Base-by-base conservation (phyloP, 139 green algal genomes). In the Chlorella sp. region DNA sequence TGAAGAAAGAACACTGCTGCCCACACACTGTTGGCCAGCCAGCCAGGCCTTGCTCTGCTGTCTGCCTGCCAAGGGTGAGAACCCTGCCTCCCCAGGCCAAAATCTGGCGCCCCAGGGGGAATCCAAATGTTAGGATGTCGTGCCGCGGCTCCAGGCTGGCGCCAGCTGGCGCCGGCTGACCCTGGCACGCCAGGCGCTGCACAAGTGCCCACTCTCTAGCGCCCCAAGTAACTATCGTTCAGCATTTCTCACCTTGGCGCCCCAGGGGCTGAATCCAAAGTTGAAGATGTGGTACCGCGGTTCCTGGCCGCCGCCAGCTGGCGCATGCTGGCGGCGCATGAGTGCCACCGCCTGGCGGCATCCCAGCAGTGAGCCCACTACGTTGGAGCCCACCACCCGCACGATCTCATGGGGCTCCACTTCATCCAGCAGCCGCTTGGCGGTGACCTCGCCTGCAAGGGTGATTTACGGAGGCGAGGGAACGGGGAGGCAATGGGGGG, bases 281-380 rank as follows among this genome's bases (percentile, higher is more conserved):
- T 91, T 91, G 83, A 91, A 93, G 30, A 94, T 89, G 69, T 95
- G 94, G 42, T 94, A 94, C 2, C 11, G 7, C 5, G 88, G 91
- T 64, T 61, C 12, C 64, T n/a, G 26, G 15, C 4, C 7, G 30
- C 11, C 64, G 64, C 64, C 75, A 18, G 28, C 85, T 28, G 71
- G 40, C 19, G 69, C 66, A 34, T 91, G 88, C 90, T 96, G 93
- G 60, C 68, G 16, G 78, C 88, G 76, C 94, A 96, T 96, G 42
- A 95, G 39, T 0, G 84, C n/a, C 32, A 95, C 90, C 11, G 94
- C 94, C 78, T 89, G 92, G 26, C 76, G 86, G 86, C 86, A 89
- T 87, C 94, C 87, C 34, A 96, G 90, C 53, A 96, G 86, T 30
- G 91, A 93, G 26, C 94, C 94, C 3, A 94, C 24, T 18, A 96